Conservation (phyloP, 2,329 filamentous ascomycete genomes). For the Colletotrichum higginsianum region DNA sequence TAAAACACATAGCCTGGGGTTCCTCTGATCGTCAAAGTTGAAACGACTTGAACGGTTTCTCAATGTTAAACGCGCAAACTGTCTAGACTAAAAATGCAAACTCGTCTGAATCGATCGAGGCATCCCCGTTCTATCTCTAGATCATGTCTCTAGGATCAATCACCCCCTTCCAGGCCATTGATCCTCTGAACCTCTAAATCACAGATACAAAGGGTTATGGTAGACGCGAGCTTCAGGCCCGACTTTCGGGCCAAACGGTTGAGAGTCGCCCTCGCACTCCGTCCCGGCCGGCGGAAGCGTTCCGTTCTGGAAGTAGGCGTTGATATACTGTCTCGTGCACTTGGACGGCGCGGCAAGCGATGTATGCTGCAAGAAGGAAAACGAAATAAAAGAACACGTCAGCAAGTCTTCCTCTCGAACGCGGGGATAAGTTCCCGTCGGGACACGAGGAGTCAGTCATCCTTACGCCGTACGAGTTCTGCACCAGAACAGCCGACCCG, state of each 20-base stretch:
- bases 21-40: too few relatives aligned
- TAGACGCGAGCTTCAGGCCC: slow-evolving; percentile 2
- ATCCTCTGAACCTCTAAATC: not conserved
- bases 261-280: slow-evolving; percentile 61
- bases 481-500: slow-evolving; percentile 61
- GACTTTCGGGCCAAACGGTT: slow-evolving; percentile 54
- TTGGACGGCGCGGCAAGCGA: slow-evolving; percentile 60
- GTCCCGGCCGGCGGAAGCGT: slow-evolving; percentile 60
- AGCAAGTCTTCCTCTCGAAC: not conserved
- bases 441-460: too few relatives aligned
- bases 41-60: too few relatives aligned
- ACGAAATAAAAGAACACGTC: not conserved
- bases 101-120: too few relatives aligned
- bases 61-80: too few relatives aligned
- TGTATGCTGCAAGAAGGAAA: slow-evolving; percentile 60
- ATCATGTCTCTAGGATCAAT: too few relatives aligned
- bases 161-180: too few relatives aligned
- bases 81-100: not conserved
- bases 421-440: too few relatives aligned
- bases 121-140: not conserved
- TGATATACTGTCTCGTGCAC: slow-evolving; percentile 60
- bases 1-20: too few relatives aligned
- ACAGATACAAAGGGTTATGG: not conserved
- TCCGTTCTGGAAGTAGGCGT: slow-evolving; percentile 62
- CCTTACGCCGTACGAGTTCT: slow-evolving; percentile 66